Evolutionary conservation across 768 basidiomycete species (phyloP).

Genomic region (Inosperma sp.): DNA sequence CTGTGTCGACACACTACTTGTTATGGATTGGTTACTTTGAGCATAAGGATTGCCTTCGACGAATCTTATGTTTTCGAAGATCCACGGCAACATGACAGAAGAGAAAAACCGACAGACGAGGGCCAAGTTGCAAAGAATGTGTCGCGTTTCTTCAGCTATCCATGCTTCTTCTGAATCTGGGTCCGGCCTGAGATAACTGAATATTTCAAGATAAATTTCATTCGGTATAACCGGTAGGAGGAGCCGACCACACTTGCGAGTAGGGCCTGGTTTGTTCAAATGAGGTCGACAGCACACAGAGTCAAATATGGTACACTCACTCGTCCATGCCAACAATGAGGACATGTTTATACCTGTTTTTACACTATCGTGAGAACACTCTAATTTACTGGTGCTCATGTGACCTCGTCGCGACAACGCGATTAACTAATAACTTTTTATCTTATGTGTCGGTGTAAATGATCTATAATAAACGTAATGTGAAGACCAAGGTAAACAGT

Average conservation of each 20-base stretch:
- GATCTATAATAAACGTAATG: too few relatives aligned
- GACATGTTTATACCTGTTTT: too few relatives aligned
- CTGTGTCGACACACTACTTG: constrained; percentile 5
- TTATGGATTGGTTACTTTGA: constrained; percentile 4
- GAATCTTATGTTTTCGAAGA: constrained; percentile 34
- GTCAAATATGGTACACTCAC: too few relatives aligned
- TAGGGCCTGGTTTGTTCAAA: constrained; percentile 15
- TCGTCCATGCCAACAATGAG: too few relatives aligned
- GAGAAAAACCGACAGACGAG: constrained; percentile 43
- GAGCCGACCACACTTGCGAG: constrained; percentile 11
- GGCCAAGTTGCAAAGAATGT: constrained; percentile 29
- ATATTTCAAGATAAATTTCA: constrained; percentile 43
- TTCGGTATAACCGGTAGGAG: constrained; percentile 33
- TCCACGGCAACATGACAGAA: constrained; percentile 34
- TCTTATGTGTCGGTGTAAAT: too few relatives aligned
- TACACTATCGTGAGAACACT: too few relatives aligned
- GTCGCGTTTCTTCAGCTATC: constrained; percentile 16
- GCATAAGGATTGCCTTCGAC: constrained; percentile 2
- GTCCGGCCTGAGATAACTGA: constrained; percentile 28
- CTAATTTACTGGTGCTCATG: too few relatives aligned
- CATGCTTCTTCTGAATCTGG: constrained; percentile 12
- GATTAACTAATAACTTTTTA: too few relatives aligned
- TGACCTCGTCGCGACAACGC: too few relatives aligned
- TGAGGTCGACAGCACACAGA: background rate
- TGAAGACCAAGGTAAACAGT: too few relatives aligned